Evolutionary conservation across 768 basidiomycete species (phyloP), one percentile per base, ranked within the genome.

Genomic region (Leccinum uliginosum): DNA sequence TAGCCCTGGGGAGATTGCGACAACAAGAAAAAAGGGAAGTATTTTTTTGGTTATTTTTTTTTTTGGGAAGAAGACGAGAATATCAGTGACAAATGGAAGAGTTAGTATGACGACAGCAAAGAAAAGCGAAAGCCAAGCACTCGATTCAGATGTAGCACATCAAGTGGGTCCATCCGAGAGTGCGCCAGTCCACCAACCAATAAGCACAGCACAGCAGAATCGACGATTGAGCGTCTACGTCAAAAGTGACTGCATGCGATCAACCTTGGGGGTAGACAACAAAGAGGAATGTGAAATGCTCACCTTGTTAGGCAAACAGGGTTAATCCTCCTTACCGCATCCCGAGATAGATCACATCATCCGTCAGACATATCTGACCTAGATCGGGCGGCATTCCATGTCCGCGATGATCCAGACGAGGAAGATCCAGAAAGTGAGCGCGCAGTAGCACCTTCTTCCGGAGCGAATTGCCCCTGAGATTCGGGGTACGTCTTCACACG

Each of bases 321-420:
- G 40, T 43, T 43, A 19, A 43, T 43, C 40, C 40, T 43, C 40
- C 40, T 43, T 43, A 43, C 40, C 19, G 40, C 19, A 43, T 43
- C 40, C 40, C 40, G 40, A 19, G 40, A 19, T 43, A 32, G 47
- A 14, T 15, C 34, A 51, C 46, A 30, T 54, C 54, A 40, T 40
- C 26, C 48, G 35, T 65, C 54, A 45, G 19, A 38, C 48, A 32
- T 35, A 51, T 55, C 14, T 27, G 59, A 26, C 58, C 58, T 47
- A n/a, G 54, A 61, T 49, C 55, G 58, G 12, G 50, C 19, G 21
- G 47, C 46, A 6, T 57, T 56, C 58, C 62, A 65, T 27, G 60
- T 62, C 21, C 44, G 69, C 23, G 71, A 62, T 27, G 60, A 67
- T 6, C 56, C 58, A 5, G 65, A 69, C 2, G 68, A 61, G 1